Evolutionary conservation across 345 rosid species (phyloP), one percentile per base, ranked within the genome.

Genomic region (Corchorus capsularis): DNA sequence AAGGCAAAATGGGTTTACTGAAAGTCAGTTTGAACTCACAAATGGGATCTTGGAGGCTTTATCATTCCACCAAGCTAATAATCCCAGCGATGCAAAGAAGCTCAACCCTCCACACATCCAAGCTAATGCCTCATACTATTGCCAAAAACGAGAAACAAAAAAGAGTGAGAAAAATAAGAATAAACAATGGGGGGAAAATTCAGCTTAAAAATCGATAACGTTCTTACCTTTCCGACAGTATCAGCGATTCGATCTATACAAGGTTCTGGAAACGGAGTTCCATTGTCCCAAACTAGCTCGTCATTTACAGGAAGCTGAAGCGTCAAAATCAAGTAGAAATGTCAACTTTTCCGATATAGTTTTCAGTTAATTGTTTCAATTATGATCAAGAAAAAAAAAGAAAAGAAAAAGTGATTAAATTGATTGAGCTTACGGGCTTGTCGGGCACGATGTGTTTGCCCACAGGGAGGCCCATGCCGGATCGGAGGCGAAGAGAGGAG

Each of bases 231-330:
- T 69, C 98, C 99, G 60, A 96, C 91, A 2, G 97, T 96, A 74
- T 96, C 98, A 54, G 99, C 99, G 69, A 96, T 96, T 47, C 99
- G 96, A 89, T 96, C 99, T 15, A 96, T 84, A 65, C 97, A 92
- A 50, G 99, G 99, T 71, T 96, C 98, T 34, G 99, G 99, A 76
- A 83, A 86, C 17, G 94, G 63, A 53, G 98, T 91, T 49, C 99
- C 99, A 76, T 94, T 96, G 86, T 96, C 99, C 99, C 98, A 94
- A 68, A 75, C 74, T 72, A 96, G 91, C 88, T 96, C 99, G 39
- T 94, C 99, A 34, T 93, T 96, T 32, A 87, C 93, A n/a, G 88
- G 78, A 62, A 96, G 82, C 99, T 96, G 81, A 74, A 75, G 2
- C 60, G 59, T 65, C 4, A 17, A 46, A 63, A 63, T 20, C 0